These are phyloP conservation scores for Paramecium sexaurelia DNA, from an alignment of 73 alveolate genomes.

Conservation along the genomic window DNA sequence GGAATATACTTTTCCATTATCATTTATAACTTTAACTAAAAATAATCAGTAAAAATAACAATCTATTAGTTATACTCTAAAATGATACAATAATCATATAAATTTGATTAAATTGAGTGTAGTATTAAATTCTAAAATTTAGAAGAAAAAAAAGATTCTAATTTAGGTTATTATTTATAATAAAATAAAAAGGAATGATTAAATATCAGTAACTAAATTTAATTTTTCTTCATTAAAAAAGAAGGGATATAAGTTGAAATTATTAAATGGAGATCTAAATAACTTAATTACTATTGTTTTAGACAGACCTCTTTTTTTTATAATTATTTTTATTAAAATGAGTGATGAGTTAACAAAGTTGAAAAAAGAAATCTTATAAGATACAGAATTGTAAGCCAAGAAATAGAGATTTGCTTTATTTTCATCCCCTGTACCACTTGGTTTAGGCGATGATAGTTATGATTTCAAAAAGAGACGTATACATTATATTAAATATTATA, in stretches of 20 bases:
- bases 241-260: not conserved
- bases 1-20: too few species aligned
- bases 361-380: not conserved
- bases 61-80: too few species aligned
- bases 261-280: not conserved
- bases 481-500: not conserved
- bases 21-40: too few species aligned
- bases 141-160: too few species aligned
- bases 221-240: not conserved
- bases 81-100: too few species aligned
- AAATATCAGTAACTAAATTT: too few species aligned
- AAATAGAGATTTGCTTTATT: slow-evolving; percentile 43
- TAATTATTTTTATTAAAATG: not conserved
- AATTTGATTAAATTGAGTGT: too few species aligned
- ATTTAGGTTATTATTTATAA: too few species aligned
- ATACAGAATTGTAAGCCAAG: slow-evolving; percentile 4
- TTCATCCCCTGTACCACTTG: slow-evolving; percentile 56
- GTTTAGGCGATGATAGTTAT: slow-evolving; percentile 50
- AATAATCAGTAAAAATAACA: too few species aligned
- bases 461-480: slow-evolving; percentile 53
- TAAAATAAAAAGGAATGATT: too few species aligned
- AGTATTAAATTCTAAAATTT: too few species aligned
- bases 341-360: not conserved
- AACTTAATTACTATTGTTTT: not conserved
- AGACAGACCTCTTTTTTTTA: not conserved